Conservation (phyloP, 495 filamentous ascomycete genomes). For the Penicillium riverlandense region DNA sequence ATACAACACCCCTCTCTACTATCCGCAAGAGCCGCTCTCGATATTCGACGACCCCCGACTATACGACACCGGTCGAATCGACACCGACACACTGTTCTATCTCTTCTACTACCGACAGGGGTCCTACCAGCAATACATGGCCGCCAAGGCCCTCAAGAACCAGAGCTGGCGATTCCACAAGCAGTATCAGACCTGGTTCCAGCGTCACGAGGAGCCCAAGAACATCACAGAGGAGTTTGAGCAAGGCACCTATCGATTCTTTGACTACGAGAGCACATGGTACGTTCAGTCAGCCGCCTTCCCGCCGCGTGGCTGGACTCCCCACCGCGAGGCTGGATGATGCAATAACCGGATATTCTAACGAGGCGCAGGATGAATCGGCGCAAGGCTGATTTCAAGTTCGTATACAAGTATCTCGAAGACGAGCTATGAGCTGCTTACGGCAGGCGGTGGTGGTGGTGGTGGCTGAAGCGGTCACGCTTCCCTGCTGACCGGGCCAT, state of each 20-base stretch:
- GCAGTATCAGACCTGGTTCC: constrained; percentile 99
- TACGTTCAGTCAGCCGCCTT: constrained; percentile 38
- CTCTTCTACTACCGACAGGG: constrained; percentile 98
- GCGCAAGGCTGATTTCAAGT: constrained; percentile 96
- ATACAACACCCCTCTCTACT: constrained; percentile 73
- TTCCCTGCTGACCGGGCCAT: too few species aligned
- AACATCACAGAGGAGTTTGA: constrained; percentile 97
- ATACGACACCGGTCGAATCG: constrained; percentile 69
- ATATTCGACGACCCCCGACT: constrained; percentile 87
- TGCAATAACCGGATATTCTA: background rate
- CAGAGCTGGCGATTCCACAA: constrained; percentile 99
- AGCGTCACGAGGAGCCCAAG: constrained; percentile 96
- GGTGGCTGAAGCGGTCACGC: too few species aligned
- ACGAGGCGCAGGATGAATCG: constrained; percentile 82
- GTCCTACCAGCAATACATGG: constrained; percentile 92
- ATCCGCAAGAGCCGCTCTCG: constrained; percentile 82
- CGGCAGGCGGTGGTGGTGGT: too few species aligned
- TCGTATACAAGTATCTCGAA: constrained; percentile 93
- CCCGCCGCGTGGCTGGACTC: too few species aligned
- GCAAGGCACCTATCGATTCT: constrained; percentile 97
- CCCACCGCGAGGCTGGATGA: background rate
- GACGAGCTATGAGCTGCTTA: constrained; percentile 63
- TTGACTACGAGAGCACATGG: constrained; percentile 99
- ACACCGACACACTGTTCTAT: constrained; percentile 96
- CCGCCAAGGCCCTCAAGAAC: constrained; percentile 88